A percentile compares a stretch with the other conserved stretches of the same genome.
These are phyloP conservation scores for Acanthamoeba sp. DNA, from an alignment of 208 protist genomes.

Conservation along the genomic window DNA sequence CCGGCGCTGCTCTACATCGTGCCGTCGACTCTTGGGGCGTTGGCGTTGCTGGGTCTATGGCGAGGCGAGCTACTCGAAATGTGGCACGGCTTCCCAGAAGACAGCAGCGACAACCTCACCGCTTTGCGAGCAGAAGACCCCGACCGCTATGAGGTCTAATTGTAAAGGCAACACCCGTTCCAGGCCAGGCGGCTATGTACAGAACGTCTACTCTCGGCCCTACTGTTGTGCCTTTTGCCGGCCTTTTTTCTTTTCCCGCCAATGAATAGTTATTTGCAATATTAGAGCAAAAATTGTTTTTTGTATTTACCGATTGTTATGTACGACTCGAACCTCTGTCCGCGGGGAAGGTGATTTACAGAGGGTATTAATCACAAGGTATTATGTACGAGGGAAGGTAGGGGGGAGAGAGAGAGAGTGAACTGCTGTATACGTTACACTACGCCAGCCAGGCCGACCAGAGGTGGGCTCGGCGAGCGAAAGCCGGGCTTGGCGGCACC, in stretches of 20 bases:
- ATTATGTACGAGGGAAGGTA: neutral
- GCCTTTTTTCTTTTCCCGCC: too few relatives aligned
- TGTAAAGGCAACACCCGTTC: too few relatives aligned
- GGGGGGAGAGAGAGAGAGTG: neutral
- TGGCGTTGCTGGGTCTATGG: conserved; percentile 9
- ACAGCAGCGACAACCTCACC: too few relatives aligned
- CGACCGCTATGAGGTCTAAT: too few relatives aligned
- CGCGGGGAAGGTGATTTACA: neutral
- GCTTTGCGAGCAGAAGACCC: too few relatives aligned
- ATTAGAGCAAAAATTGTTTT: neutral
- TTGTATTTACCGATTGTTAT: neutral
- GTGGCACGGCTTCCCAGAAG: conserved; percentile 14
- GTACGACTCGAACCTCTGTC: neutral
- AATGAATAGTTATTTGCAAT: too few relatives aligned
- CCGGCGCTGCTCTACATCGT: conserved; percentile 67
- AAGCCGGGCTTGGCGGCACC: neutral
- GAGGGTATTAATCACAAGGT: neutral
- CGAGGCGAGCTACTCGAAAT: conserved; percentile 40
- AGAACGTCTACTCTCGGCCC: too few relatives aligned
- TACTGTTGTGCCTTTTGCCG: too few relatives aligned
- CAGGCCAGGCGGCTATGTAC: too few relatives aligned
- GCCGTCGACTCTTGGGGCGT: conserved; percentile 15
- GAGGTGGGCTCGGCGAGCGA: neutral
- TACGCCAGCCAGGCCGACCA: neutral
- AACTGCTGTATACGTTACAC: neutral